These are phyloP conservation scores for Sporothrix protearum DNA, from an alignment of 2,329 filamentous ascomycete genomes.

Conservation along the genomic window DNA sequence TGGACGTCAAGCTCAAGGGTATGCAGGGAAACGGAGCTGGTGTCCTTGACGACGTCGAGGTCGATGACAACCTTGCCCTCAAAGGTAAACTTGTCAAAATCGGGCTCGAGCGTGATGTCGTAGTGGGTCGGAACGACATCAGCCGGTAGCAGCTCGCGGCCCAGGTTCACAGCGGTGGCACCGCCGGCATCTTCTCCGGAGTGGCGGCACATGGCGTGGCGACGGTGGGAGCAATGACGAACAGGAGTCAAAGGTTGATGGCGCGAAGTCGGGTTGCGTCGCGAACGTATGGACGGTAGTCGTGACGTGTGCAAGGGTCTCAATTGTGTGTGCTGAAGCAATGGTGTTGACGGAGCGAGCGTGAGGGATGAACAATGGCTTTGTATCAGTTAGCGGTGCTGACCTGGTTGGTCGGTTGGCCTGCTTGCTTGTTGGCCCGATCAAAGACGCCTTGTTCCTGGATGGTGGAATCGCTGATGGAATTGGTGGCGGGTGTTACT, in stretches of 20 bases:
- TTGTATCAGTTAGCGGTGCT: constrained; percentile 15
- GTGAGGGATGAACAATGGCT: constrained; percentile 14
- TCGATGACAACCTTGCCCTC: constrained; percentile 82
- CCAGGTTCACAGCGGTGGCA: constrained; percentile 39
- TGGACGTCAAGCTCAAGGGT: constrained; percentile 82
- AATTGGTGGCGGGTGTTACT: constrained; percentile 4
- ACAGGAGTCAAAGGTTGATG: constrained; percentile 14
- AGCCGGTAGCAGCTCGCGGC: constrained; percentile 80
- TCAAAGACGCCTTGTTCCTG: background rate
- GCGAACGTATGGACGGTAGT: background rate
- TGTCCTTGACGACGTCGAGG: constrained; percentile 80
- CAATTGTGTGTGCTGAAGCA: constrained; percentile 13
- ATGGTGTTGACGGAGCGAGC: background rate
- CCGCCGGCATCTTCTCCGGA: constrained; percentile 37
- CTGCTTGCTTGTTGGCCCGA: background rate
- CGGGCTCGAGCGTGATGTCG: constrained; percentile 83
- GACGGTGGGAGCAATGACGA: constrained; percentile 70
- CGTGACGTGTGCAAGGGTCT: constrained; percentile 6
- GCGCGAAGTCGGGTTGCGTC: constrained; percentile 8
- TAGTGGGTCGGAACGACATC: constrained; percentile 94
- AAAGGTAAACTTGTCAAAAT: constrained; percentile 84
- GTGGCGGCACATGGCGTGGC: constrained; percentile 65
- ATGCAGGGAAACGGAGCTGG: constrained; percentile 81
- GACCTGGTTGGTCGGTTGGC: background rate
- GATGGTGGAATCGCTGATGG: background rate